Base-by-base conservation (phyloP, 202 grass and related monocot species). In the Carex arenaria region DNA sequence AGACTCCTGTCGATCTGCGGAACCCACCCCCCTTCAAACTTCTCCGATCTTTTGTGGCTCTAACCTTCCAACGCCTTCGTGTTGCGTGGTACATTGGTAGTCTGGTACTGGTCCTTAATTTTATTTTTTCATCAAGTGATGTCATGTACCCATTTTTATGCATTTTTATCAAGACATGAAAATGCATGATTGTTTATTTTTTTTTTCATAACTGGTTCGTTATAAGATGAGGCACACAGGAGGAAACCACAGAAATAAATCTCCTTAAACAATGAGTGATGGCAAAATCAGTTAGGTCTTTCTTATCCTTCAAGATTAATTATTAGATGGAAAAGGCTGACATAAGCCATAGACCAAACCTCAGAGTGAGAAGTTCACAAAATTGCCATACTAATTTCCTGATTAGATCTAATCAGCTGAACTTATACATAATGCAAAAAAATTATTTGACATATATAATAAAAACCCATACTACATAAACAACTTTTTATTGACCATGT, bases 241-340 rank as follows among this genome's bases (percentile, higher is more conserved):
- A 64, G 22, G 3, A 66, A 66, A 20, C n/a, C 80, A 82, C 64
- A 82, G 43, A 66, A 54, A 82, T 9, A 26, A 17, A 2, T 6
- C 8, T 34, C 22, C n/a, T n/a, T 53, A 20, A 6, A 14, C 51
- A 57, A 82, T 55, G 45, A 69, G 10, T 82, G 80, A 82, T 82
- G 80, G 64, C 62, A 51, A 55, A 67, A 67, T 82, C 64, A 67
- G 80, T 82, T 82, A 82, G 80, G 80, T 82, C 64, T 82, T 53
- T 82, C 80, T 82, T 82, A 82, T 82, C 61, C 61, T 82, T 3
- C 13, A 82, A 82, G 45, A 54, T 67, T 82, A 82, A 69, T 82
- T 82, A 82, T 69, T 67, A 82, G 64, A 82, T 23, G 38, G 47
- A 69, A 69, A 82, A 81, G 38, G 40, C 59, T 81, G 78, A 81